These are phyloP conservation scores for Kodamaea suecica DNA, from an alignment of 1,139 yeast genomes.

Conservation along the genomic window DNA sequence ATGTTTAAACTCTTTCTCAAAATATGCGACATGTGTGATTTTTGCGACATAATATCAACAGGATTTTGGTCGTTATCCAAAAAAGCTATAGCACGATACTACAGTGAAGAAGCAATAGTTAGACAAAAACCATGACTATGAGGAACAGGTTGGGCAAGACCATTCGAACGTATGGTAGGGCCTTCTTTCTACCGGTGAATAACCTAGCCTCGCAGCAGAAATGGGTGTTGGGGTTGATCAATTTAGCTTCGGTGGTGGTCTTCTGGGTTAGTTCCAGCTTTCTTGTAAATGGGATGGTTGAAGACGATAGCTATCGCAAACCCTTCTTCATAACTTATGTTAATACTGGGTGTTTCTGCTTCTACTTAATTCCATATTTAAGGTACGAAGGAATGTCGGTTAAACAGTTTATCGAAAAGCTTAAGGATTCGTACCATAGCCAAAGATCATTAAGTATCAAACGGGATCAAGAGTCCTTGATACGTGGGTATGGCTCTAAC, in stretches of 20 bases:
- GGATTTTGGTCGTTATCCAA: not conserved
- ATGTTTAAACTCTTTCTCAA: no score
- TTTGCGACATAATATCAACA: no score
- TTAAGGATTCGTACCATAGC: conserved; percentile 22
- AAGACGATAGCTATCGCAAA: conserved; percentile 67
- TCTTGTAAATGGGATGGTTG: conserved; percentile 69
- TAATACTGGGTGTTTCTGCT: conserved; percentile 78
- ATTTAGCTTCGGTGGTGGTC: conserved; percentile 69
- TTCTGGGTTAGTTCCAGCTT: conserved; percentile 90
- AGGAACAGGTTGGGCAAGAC: conserved; percentile 4
- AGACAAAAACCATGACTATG: not conserved
- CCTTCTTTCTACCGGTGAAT: conserved; percentile 16
- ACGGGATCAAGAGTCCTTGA: conserved; percentile 10
- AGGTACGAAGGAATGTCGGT: conserved; percentile 20
- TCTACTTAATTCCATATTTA: conserved; percentile 70
- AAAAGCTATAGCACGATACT: not conserved
- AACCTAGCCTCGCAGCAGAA: conserved; percentile 32
- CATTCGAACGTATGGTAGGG: conserved; percentile 11
- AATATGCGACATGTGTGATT: no score
- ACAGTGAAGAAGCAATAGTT: no score
- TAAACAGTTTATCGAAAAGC: conserved; percentile 21
- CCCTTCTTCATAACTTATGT: conserved; percentile 93
- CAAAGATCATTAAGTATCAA: conserved; percentile 3
- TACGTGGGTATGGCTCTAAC: conserved; percentile 21
- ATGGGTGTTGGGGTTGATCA: conserved; percentile 76